Base-by-base conservation (phyloP, 768 basidiomycete genomes). In the Pleurotus ostreatus region DNA sequence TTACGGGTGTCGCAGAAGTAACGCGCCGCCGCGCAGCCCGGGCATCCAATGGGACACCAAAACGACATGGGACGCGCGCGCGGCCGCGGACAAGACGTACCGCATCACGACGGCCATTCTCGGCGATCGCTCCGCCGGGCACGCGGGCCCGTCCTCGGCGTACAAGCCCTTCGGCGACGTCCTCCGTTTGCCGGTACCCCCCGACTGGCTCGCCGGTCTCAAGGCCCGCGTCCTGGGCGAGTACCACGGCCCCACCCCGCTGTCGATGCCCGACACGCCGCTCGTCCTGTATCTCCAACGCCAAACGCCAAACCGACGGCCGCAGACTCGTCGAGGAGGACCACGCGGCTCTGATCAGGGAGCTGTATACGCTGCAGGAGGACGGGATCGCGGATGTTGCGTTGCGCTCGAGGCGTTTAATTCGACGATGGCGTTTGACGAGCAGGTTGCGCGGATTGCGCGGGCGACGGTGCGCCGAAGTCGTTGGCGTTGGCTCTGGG, bases 41-140 rank as follows among this genome's bases (percentile, higher is more conserved):
- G 48, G 48, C 15, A 18, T 49, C 15, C 48, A 49, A 30, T 49
- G 48, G 48, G 48, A 49, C 13, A 49, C 48, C n/a, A 49, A 49
- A 37, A 6, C 30, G 26, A 34, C 26, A 6, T 49, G 48, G 48
- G 48, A 49, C 13, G 37, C 13, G 15, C 48, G 48, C 26, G 48
- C 48, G 7, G 48, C 22, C 13, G n/a, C 48, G 26, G 12, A 43
- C 8, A 43, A 20, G 6, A 43, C 20, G 6, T 43, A 8, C 41
- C 41, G 41, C 12, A n/a, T 43, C 20, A 20, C 41, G n/a, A 43
- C 41, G 15, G 41, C 20, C n/a, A 43, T 43, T 12, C 41, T 43
- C 41, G 20, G 7, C 12, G 41, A 43, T 20, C 15, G 20, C 6
- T 43, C 20, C n/a, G 41, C 41, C 15, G 41, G 41, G 6, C 20